A percentile compares a stretch with the other conserved stretches of the same genome.
These are phyloP conservation scores for Tricholoma furcatifolium DNA, from an alignment of 768 basidiomycete genomes.

Conservation along the genomic window DNA sequence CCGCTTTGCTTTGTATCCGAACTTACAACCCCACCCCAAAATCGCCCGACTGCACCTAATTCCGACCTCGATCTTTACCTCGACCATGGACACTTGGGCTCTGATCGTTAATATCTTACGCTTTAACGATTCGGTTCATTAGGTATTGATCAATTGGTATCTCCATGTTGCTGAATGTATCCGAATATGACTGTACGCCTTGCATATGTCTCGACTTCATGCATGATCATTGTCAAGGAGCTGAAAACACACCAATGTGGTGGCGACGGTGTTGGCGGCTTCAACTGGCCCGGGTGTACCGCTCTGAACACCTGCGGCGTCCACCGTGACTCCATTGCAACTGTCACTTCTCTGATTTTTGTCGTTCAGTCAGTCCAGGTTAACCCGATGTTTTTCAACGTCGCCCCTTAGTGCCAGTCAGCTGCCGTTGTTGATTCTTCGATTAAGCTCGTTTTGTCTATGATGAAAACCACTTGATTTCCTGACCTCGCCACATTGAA, in stretches of 20 bases:
- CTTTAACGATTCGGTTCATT: not conserved
- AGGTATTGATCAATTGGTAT: constrained; percentile 14
- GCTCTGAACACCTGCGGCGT: not conserved
- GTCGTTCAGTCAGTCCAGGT: not conserved
- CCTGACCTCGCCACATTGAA: no score
- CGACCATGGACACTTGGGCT: no score
- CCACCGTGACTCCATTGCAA: not conserved
- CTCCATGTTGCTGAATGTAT: not conserved
- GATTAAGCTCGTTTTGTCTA: not conserved
- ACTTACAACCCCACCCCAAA: not conserved
- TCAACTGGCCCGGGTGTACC: not conserved
- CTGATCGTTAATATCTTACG: not conserved
- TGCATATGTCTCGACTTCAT: not conserved
- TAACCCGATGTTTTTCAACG: constrained; percentile 3
- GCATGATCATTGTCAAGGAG: not conserved
- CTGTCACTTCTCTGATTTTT: not conserved
- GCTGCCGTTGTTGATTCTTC: not conserved
- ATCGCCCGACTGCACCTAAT: not conserved
- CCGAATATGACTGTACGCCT: constrained; percentile 6
- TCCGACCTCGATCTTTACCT: no score
- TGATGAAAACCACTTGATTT: not conserved
- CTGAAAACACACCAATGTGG: not conserved
- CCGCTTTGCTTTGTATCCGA: not conserved
- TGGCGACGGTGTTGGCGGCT: not conserved
- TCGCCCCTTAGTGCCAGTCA: not conserved